Percentiles rank a stretch among this genome's conserved stretches.
These are phyloP conservation scores for Sclerotinia glacialis DNA, from an alignment of 2,329 filamentous ascomycete genomes.

Conservation along the genomic window DNA sequence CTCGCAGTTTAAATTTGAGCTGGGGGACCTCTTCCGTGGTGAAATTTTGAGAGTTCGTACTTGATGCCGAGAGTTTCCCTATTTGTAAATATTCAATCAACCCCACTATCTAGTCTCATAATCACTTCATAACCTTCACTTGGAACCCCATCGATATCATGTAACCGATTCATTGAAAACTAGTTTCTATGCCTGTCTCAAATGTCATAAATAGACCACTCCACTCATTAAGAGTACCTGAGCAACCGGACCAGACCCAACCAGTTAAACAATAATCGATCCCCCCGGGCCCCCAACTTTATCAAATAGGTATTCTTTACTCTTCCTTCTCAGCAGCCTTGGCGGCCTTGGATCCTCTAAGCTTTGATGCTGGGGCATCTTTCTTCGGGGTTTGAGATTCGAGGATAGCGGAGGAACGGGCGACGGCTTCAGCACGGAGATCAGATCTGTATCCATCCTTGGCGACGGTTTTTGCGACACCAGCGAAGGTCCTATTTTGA, in stretches of 20 bases:
- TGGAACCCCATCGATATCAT: background rate
- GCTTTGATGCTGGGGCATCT: constrained; percentile 69
- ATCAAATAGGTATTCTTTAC: constrained; percentile 30
- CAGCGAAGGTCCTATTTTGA: constrained; percentile 73
- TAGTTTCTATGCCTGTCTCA: constrained; percentile 10
- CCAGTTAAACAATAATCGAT: constrained; percentile 22
- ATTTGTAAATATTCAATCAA: background rate
- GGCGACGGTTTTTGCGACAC: constrained; percentile 76
- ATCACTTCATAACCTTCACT: constrained; percentile 10
- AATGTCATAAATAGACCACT: constrained; percentile 16
- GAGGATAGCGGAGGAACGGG: constrained; percentile 83
- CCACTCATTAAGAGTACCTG: constrained; percentile 16
- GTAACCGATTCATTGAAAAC: constrained; percentile 17
- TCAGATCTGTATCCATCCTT: constrained; percentile 83
- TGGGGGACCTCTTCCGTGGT: background rate
- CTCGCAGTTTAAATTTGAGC: background rate
- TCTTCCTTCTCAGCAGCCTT: constrained; percentile 59
- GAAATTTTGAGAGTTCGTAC: background rate
- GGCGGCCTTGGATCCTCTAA: constrained; percentile 74
- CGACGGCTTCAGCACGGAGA: constrained; percentile 73
- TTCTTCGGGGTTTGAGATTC: constrained; percentile 76
- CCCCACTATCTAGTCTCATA: constrained; percentile 3
- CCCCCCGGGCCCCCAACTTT: constrained; percentile 28
- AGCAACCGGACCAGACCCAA: constrained; percentile 27
- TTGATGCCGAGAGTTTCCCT: constrained; percentile 7